Conservation (phyloP, 2,329 filamentous ascomycete species). For the Phyllosticta citrichinensis region DNA sequence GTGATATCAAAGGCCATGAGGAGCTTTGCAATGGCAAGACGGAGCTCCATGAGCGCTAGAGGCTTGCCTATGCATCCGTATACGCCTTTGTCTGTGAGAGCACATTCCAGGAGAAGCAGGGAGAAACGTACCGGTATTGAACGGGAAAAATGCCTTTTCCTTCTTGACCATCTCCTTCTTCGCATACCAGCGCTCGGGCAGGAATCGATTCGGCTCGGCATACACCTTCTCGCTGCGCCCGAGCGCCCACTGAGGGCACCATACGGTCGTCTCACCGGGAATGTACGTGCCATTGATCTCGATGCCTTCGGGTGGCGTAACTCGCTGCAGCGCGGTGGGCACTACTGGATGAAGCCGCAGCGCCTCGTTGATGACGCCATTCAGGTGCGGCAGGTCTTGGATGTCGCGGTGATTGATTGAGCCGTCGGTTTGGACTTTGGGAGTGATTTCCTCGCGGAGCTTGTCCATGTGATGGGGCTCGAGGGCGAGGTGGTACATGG, state of each 20-base stretch:
- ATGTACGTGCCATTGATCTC: conserved; percentile 24
- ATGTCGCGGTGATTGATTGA: conserved; percentile 16
- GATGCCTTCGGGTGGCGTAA: conserved; percentile 30
- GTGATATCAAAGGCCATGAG: conserved; percentile 51
- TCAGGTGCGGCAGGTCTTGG: conserved; percentile 22
- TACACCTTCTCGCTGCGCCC: conserved; percentile 3
- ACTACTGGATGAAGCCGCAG: conserved; percentile 33
- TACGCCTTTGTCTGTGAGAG: not conserved
- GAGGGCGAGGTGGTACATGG: conserved; percentile 16
- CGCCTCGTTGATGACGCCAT: conserved; percentile 34
- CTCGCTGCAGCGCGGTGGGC: conserved; percentile 26
- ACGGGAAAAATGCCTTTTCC: conserved; percentile 3
- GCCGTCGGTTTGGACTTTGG: conserved; percentile 14
- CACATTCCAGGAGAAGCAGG: not conserved
- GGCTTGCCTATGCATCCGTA: not conserved
- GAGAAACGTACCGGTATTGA: not conserved
- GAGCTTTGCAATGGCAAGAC: conserved; percentile 49
- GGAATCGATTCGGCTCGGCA: not conserved
- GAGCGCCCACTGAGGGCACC: conserved; percentile 14
- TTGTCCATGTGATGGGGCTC: conserved; percentile 16
- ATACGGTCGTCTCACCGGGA: conserved; percentile 20
- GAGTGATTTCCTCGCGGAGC: conserved; percentile 25
- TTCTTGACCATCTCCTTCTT: conserved; percentile 21
- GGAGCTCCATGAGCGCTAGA: conserved; percentile 7
- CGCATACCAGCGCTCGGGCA: conserved; percentile 4